phyloP scores from a whole-genome alignment of 2,329 filamentous ascomycete genomes.

The Pseudogymnoascus destructans region DNA sequence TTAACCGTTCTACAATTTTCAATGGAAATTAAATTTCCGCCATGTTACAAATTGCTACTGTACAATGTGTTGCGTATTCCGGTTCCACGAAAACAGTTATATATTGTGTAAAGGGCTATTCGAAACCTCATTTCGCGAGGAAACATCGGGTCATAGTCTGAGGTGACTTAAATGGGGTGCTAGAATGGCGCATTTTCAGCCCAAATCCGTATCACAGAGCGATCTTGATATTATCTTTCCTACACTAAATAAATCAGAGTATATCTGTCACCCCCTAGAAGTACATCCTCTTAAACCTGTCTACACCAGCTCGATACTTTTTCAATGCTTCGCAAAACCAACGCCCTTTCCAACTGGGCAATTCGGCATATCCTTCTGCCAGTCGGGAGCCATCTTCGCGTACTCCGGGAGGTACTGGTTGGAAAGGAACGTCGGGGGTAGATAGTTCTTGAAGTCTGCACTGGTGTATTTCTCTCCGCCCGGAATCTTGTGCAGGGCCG shows the following conservation, averaged over 20 bases:
- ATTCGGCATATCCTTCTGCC: constrained; percentile 22
- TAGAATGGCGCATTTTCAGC: neutral
- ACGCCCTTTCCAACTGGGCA: constrained; percentile 22
- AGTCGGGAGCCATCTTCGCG: constrained; percentile 19
- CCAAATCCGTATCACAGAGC: neutral
- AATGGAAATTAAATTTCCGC: neutral
- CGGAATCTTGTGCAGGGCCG: constrained; percentile 45
- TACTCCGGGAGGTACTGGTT: constrained; percentile 26
- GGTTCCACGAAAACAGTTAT: neutral
- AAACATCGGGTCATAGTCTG: neutral
- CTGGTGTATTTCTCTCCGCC: constrained; percentile 23
- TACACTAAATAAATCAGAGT: neutral
- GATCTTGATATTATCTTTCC: neutral
- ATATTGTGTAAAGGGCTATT: too few species aligned
- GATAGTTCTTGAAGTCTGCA: constrained; percentile 23
- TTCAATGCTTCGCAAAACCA: constrained; percentile 12
- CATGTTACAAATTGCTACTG: neutral
- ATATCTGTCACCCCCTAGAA: neutral
- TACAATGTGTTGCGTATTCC: neutral
- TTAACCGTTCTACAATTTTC: neutral
- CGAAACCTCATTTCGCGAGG: neutral
- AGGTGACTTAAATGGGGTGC: neutral
- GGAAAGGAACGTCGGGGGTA: constrained; percentile 21
- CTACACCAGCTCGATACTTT: neutral
- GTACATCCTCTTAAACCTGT: neutral